Conservation (phyloP, 2,329 filamentous ascomycete genomes). For the Parastagonospora avenae region DNA sequence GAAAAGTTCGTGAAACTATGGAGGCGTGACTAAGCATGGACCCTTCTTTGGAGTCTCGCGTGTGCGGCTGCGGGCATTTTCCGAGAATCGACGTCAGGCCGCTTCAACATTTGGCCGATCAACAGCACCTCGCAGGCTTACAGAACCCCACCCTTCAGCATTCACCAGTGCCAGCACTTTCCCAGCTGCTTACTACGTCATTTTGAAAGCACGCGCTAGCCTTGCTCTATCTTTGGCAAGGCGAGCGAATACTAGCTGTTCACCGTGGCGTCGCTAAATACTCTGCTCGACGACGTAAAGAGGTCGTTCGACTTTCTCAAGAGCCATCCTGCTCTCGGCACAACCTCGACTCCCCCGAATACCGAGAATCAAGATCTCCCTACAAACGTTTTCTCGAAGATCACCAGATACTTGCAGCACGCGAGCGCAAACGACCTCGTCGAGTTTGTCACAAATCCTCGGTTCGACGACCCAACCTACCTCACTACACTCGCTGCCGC, state of each 20-base stretch:
- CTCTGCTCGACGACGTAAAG: slow-evolving; percentile 42
- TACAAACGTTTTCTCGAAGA: slow-evolving; percentile 27
- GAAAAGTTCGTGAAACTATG: too few relatives aligned
- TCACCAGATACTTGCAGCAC: slow-evolving; percentile 24
- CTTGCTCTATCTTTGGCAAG: slow-evolving; percentile 19
- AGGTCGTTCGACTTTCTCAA: slow-evolving; percentile 43
- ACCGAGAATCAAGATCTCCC: slow-evolving; percentile 12
- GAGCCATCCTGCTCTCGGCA: slow-evolving; percentile 36
- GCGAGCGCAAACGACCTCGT: slow-evolving; percentile 23
- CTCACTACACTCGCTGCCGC: slow-evolving; percentile 39
- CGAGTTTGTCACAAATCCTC: slow-evolving; percentile 34
- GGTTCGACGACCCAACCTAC: slow-evolving; percentile 41
- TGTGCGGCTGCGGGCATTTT: slow-evolving; percentile 10
- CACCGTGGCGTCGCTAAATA: slow-evolving; percentile 46
- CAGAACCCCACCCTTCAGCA: slow-evolving; percentile 18
- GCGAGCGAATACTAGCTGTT: slow-evolving; percentile 12
- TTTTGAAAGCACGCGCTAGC: slow-evolving; percentile 12
- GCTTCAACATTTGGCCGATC: slow-evolving; percentile 22
- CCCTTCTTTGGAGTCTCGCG: slow-evolving; percentile 10
- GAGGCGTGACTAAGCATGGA: slow-evolving; percentile 15
- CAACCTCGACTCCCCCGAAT: slow-evolving; percentile 17
- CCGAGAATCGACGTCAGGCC: slow-evolving; percentile 22
- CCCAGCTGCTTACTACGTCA: slow-evolving; percentile 24
- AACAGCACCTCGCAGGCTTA: slow-evolving; percentile 15
- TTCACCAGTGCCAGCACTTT: slow-evolving; percentile 16